These are phyloP conservation scores for Acacia melanoxylon DNA, from an alignment of 306 rosid species.

Conservation along the genomic window DNA sequence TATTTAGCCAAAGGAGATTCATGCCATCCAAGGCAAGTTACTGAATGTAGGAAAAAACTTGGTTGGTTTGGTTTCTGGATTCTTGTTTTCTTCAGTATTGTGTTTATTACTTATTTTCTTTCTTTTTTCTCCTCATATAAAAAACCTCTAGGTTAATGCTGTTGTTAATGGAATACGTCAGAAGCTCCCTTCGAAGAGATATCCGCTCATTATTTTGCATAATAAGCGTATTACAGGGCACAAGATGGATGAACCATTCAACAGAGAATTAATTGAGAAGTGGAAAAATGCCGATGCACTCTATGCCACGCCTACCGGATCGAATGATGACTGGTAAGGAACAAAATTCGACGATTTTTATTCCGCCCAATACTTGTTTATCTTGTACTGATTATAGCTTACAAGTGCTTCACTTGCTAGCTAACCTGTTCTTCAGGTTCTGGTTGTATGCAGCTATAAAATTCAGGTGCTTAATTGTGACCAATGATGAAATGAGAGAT, in stretches of 20 bases:
- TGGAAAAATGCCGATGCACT: constrained; percentile 83
- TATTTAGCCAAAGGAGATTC: constrained; percentile 71
- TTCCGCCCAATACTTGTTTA: neutral
- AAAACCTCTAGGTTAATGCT: constrained; percentile 59
- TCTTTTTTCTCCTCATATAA: constrained; percentile 19
- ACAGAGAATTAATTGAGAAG: constrained; percentile 68
- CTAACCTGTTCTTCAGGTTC: constrained; percentile 79
- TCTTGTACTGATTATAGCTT: constrained; percentile 14
- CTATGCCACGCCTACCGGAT: constrained; percentile 85
- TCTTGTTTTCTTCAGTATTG: constrained; percentile 7
- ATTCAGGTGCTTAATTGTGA: constrained; percentile 84
- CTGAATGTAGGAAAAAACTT: constrained; percentile 11
- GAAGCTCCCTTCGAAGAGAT: constrained; percentile 76
- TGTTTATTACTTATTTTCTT: constrained; percentile 16
- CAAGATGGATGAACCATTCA: constrained; percentile 64
- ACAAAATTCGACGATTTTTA: constrained; percentile 18
- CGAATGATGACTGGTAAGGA: constrained; percentile 93
- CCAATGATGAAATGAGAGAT: constrained; percentile 97
- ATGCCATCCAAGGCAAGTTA: constrained; percentile 77
- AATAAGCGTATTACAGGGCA: constrained; percentile 72
- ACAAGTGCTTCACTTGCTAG: constrained; percentile 30
- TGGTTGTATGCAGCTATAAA: constrained; percentile 98
- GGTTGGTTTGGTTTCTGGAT: constrained; percentile 3
- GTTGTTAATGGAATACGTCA: constrained; percentile 74
- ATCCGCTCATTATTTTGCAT: constrained; percentile 88